phyloP scores from a whole-genome alignment of 768 basidiomycete genomes.

The Calocera cornea region DNA sequence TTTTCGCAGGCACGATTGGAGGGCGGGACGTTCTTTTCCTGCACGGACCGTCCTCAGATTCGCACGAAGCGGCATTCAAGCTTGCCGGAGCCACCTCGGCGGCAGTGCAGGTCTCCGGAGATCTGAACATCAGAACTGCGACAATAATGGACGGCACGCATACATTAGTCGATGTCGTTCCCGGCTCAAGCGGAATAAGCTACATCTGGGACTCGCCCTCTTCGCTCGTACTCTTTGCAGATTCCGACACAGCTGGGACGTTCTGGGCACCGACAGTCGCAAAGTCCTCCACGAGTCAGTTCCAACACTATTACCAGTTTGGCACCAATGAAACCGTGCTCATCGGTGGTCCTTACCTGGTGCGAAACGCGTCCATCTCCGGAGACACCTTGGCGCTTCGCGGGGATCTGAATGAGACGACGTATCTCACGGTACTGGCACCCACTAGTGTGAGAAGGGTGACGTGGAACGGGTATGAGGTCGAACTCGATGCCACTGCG shows the following conservation, averaged over 20 bases:
- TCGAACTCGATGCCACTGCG: conserved; percentile 16
- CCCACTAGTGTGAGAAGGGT: conserved; percentile 34
- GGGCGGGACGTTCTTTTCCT: conserved; percentile 50
- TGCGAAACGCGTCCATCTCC: conserved; percentile 29
- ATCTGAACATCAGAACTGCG: conserved; percentile 5
- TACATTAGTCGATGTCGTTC: conserved; percentile 40
- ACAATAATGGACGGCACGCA: conserved; percentile 17
- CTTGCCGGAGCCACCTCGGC: conserved; percentile 26
- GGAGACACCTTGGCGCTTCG: conserved; percentile 36
- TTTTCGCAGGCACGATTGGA: conserved; percentile 51
- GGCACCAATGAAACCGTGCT: conserved; percentile 59
- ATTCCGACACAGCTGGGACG: conserved; percentile 48
- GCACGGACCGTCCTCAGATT: conserved; percentile 40
- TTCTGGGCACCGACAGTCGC: conserved; percentile 66
- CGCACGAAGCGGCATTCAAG: conserved; percentile 39
- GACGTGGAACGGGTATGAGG: conserved; percentile 55
- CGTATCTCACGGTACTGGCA: conserved; percentile 49
- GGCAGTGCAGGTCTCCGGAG: not conserved
- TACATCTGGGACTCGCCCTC: conserved; percentile 52
- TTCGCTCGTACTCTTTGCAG: conserved; percentile 56
- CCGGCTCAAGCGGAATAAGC: conserved; percentile 44
- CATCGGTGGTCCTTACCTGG: conserved; percentile 35
- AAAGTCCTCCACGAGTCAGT: conserved; percentile 26
- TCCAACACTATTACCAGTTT: conserved; percentile 51
- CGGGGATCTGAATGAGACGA: conserved; percentile 55